Percentiles rank a stretch among this genome's conserved stretches.
These are phyloP conservation scores for Aspergillus homomorphus DNA, from an alignment of 495 filamentous ascomycete genomes.

Conservation along the genomic window DNA sequence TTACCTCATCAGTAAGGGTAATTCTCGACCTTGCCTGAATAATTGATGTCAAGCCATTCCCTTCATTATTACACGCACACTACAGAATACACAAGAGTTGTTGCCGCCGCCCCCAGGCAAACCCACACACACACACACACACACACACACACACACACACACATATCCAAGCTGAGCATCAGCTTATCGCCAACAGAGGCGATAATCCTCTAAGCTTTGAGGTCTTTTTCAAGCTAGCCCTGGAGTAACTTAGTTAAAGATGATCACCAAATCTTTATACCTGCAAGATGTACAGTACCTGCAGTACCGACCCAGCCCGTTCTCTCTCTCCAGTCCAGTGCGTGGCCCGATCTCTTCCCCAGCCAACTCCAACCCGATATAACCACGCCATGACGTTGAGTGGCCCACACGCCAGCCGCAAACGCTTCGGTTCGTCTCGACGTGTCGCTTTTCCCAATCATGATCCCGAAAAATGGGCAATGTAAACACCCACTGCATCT, in stretches of 20 bases:
- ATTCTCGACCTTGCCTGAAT: neutral
- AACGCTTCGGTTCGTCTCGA: constrained; percentile 19
- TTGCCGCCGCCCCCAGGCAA: no score
- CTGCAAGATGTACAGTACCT: no score
- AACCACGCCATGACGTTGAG: constrained; percentile 12
- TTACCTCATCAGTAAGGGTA: no score
- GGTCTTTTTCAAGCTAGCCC: no score
- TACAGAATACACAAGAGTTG: no score
- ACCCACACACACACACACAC: neutral
- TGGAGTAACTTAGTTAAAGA: constrained; percentile 5
- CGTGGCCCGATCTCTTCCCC: constrained; percentile 7
- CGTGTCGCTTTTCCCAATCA: constrained; percentile 13
- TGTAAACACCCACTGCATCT: neutral
- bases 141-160: constrained; percentile 3
- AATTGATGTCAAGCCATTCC: neutral
- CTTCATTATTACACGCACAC: neutral
- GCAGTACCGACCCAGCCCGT: neutral
- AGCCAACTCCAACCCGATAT: constrained; percentile 9
- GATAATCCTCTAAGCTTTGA: no score
- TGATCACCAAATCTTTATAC: neutral
- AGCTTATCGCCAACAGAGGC: no score
- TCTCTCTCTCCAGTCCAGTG: neutral
- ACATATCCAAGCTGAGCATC: no score
- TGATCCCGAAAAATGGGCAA: neutral
- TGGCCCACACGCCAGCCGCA: constrained; percentile 12